Percentiles rank a stretch among this genome's conserved stretches.
Conservation (phyloP, 208 protist genomes). For the Acanthamoeba royreba region DNA sequence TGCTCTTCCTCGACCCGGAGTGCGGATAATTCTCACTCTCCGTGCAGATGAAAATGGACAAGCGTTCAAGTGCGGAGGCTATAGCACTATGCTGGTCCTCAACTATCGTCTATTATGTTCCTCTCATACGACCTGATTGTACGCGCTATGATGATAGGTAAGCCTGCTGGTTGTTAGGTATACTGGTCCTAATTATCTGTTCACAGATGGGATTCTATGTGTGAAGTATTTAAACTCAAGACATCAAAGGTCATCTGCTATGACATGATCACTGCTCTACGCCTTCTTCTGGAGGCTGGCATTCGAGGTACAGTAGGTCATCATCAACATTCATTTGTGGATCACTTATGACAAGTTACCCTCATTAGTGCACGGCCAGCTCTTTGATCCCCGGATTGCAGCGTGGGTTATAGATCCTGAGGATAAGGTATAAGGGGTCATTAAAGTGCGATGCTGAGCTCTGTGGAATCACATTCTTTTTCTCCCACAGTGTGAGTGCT, state of each 20-base stretch:
- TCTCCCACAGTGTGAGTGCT: slow-evolving; percentile 1
- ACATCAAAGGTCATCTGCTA: neutral
- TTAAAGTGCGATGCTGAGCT: no score
- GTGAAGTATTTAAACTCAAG: neutral
- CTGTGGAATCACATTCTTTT: no score
- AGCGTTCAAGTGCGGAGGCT: neutral
- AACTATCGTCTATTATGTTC: neutral
- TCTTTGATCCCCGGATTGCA: neutral
- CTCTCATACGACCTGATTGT: neutral
- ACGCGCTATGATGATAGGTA: neutral
- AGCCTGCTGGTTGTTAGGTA: no score
- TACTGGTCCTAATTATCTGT: no score
- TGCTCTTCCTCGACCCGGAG: neutral
- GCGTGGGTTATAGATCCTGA: slow-evolving; percentile 24
- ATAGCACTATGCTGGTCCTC: slow-evolving; percentile 27
- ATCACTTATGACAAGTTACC: no score
- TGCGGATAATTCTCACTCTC: no score
- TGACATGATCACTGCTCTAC: neutral
- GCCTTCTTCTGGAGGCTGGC: neutral
- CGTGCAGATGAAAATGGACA: neutral
- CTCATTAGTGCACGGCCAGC: neutral
- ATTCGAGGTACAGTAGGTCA: neutral
- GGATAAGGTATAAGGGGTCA: neutral
- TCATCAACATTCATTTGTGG: neutral
- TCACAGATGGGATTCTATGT: neutral